A percentile compares a stretch with the other conserved stretches of the same genome.
Evolutionary conservation across 805 yeast species (phyloP).

Genomic region (Kluyveromyces siamensis): DNA sequence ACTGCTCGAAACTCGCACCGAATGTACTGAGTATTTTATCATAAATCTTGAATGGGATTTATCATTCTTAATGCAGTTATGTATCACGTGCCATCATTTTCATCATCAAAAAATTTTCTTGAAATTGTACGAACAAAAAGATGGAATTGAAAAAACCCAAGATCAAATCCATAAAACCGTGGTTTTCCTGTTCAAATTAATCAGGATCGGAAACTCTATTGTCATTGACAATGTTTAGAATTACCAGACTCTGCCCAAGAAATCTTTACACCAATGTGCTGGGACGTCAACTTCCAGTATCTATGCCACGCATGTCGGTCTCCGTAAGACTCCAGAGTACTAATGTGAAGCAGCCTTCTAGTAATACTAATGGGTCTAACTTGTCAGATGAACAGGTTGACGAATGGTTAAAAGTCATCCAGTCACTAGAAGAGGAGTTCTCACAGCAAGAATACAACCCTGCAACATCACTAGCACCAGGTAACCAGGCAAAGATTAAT

Average conservation of each 20-base stretch:
- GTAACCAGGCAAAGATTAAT: slow-evolving; percentile 31
- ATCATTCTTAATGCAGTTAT: too few relatives aligned
- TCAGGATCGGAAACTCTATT: not conserved
- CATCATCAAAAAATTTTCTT: not conserved
- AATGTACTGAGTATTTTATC: too few relatives aligned
- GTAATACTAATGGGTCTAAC: slow-evolving; percentile 5
- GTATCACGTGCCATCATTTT: not conserved
- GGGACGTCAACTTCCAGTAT: not conserved
- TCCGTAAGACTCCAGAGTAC: slow-evolving; percentile 4
- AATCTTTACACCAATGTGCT: not conserved
- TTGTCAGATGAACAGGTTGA: slow-evolving; percentile 31
- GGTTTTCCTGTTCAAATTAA: not conserved
- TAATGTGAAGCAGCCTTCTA: not conserved
- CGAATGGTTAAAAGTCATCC: slow-evolving; percentile 34
- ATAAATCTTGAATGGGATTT: too few relatives aligned
- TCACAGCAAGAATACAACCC: slow-evolving; percentile 31
- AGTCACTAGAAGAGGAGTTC: slow-evolving; percentile 31
- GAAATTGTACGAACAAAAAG: not conserved
- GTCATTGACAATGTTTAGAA: not conserved
- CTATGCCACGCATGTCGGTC: not conserved
- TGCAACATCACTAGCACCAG: slow-evolving; percentile 33
- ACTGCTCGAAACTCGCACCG: too few relatives aligned
- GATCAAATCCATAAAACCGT: too few relatives aligned
- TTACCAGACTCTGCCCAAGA: not conserved
- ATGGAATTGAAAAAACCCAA: too few relatives aligned